Percentiles rank a stretch among this genome's conserved stretches.
phyloP scores from a whole-genome alignment of 768 basidiomycete genomes.

The Suillus spraguei region DNA sequence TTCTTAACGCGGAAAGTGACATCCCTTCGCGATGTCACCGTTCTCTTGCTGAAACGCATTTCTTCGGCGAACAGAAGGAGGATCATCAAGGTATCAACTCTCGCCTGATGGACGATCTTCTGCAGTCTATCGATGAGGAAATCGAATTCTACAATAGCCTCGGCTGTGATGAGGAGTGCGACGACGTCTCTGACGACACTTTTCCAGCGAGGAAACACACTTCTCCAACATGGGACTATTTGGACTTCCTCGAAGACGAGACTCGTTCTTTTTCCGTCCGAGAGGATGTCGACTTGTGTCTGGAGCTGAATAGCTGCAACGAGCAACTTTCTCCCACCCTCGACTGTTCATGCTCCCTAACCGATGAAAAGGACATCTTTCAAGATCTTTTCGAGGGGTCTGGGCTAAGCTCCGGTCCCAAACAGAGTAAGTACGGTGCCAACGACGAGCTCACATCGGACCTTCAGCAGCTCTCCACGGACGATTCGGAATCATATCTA shows the following conservation, averaged over 20 bases:
- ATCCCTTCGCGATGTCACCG: background rate
- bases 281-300: background rate
- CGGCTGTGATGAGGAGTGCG: background rate
- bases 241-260: background rate
- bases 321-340: background rate
- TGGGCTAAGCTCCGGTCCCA: background rate
- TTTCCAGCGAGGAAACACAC: background rate
- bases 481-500: background rate
- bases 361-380: background rate
- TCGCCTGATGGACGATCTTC: background rate
- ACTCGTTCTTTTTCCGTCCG: background rate
- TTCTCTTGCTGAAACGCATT: background rate
- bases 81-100: background rate
- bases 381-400: background rate
- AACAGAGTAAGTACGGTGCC: background rate
- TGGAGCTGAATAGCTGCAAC: background rate
- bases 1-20: background rate
- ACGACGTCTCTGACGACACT: background rate
- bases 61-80: background rate
- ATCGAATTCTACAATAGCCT: conserved; percentile 3
- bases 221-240: background rate
- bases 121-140: background rate
- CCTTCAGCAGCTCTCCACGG: background rate
- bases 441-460: background rate
- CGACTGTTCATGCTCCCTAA: background rate